Percentiles rank a stretch among this genome's conserved stretches.
Evolutionary conservation across 1,284 basidiomycete species (phyloP).

Genomic region (Sanguinoderma infundibulare): DNA sequence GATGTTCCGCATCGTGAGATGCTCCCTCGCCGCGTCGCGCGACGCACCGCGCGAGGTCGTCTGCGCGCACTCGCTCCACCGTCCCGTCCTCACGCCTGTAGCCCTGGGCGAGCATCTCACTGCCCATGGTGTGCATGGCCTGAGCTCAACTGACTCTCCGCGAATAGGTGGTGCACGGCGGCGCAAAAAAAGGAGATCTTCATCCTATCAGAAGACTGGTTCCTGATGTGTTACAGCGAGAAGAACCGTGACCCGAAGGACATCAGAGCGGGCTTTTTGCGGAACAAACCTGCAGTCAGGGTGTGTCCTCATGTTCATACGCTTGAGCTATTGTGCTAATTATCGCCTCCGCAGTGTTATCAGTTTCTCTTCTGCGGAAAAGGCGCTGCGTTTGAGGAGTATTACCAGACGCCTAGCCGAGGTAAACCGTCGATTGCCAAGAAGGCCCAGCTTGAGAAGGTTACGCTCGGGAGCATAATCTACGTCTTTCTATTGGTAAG

Average conservation of each 20-base stretch:
- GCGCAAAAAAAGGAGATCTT: not conserved
- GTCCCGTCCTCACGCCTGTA: no score
- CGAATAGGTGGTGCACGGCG: no score
- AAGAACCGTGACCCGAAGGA: not conserved
- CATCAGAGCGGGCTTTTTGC: not conserved
- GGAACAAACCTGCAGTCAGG: not conserved
- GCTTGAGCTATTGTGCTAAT: no score
- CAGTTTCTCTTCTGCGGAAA: not conserved
- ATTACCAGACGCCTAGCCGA: not conserved
- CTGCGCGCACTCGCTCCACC: no score
- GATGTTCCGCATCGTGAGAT: no score
- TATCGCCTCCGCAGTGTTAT: not conserved
- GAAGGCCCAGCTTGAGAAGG: not conserved
- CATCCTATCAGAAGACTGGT: not conserved
- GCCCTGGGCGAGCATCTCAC: no score
- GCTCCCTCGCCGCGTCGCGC: no score
- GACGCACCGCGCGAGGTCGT: no score
- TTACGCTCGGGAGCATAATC: not conserved
- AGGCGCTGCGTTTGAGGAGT: not conserved
- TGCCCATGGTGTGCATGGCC: no score
- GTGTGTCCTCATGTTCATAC: no score
- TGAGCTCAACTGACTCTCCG: no score
- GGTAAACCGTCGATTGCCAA: not conserved
- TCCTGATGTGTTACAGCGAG: not conserved
- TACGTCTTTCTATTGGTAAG: not conserved